phyloP scores from a whole-genome alignment of 768 basidiomycete genomes.

The Leccinum boreale region DNA sequence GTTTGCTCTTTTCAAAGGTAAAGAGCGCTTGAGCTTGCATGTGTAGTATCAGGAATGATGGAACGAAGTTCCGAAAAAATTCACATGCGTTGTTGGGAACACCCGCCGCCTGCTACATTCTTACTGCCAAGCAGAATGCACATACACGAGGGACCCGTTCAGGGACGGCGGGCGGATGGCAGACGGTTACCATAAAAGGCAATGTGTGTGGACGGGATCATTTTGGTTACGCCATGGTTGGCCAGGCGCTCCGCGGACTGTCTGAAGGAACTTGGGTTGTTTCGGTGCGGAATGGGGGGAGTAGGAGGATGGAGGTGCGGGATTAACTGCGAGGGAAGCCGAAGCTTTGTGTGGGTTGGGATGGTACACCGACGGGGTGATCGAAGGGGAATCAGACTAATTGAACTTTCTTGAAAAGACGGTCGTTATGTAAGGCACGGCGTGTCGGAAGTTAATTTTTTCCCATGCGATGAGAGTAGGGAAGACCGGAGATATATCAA shows the following conservation, averaged over 20 bases:
- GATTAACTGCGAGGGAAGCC: slow-evolving; percentile 1
- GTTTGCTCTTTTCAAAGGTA: neutral
- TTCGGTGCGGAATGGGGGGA: neutral
- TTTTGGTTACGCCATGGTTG: neutral
- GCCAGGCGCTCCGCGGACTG: slow-evolving; percentile 20
- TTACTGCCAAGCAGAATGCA: neutral
- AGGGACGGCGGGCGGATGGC: slow-evolving; percentile 21
- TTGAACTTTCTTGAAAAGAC: neutral
- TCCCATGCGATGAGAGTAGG: slow-evolving; percentile 23
- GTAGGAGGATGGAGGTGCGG: neutral
- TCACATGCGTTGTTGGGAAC: slow-evolving; percentile 20
- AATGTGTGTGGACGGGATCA: slow-evolving; percentile 8
- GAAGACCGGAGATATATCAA: slow-evolving; percentile 28
- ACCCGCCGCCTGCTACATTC: neutral
- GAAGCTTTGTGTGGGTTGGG: slow-evolving; percentile 1
- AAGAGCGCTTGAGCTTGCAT: neutral
- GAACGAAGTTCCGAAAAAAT: neutral
- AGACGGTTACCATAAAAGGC: slow-evolving; percentile 10
- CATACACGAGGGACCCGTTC: slow-evolving; percentile 19
- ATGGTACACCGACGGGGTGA: neutral
- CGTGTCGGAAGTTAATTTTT: slow-evolving; percentile 9
- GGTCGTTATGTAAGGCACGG: slow-evolving; percentile 18
- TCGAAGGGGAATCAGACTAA: slow-evolving; percentile 3
- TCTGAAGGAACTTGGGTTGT: neutral
- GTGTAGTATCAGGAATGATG: neutral